phyloP scores from a whole-genome alignment of 2,329 filamentous ascomycete species.

The Fusarium pseudograminearum region DNA sequence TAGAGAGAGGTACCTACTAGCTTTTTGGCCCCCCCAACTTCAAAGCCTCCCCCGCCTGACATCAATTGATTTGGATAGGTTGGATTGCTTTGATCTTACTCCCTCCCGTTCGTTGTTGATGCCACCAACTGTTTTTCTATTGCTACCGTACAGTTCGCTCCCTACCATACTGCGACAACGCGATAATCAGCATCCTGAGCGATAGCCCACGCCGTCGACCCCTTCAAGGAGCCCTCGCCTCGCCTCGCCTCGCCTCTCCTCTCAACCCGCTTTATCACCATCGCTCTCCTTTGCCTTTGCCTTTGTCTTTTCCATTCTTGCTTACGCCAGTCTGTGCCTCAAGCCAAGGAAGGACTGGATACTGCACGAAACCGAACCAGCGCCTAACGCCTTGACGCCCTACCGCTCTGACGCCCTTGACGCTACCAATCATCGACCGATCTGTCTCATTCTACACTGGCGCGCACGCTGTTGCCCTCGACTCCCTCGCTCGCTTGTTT shows the following conservation, averaged over 20 bases:
- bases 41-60: conserved; percentile 33
- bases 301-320: conserved; percentile 24
- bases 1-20: conserved; percentile 21
- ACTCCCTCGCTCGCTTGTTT: conserved; percentile 38
- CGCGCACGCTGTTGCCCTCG: conserved; percentile 41
- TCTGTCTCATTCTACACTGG: conserved; percentile 41
- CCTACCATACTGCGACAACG: conserved; percentile 12
- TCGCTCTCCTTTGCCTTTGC: conserved; percentile 1
- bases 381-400: conserved; percentile 45
- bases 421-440: conserved; percentile 49
- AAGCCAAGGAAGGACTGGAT: conserved; percentile 29
- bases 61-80: conserved; percentile 30
- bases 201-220: conserved; percentile 23
- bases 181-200: conserved; percentile 34
- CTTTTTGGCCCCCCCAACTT: conserved; percentile 30
- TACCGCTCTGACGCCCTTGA: conserved; percentile 42
- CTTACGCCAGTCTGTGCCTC: conserved; percentile 34
- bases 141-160: conserved; percentile 7
- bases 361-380: conserved; percentile 23
- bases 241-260: conserved; percentile 6
- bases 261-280: conserved; percentile 7
- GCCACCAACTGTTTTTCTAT: conserved; percentile 33
- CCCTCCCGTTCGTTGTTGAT: conserved; percentile 37
- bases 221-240: conserved; percentile 17
- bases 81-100: conserved; percentile 41